Conservation (phyloP, 208 protist genomes). For the Phytomonas francai region DNA sequence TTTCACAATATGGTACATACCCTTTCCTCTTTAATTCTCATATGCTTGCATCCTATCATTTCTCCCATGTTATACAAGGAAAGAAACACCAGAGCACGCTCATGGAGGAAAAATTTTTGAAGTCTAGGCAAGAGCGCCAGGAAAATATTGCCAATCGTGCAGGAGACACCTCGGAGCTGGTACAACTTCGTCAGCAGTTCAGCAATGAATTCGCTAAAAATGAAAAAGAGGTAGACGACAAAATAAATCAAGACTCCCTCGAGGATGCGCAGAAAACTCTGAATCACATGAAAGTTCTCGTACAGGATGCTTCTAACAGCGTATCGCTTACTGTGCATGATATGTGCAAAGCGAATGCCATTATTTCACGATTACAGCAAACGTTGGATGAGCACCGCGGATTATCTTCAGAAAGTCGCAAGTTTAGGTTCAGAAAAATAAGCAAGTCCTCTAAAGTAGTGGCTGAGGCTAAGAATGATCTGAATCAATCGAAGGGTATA, state of each 20-base stretch:
- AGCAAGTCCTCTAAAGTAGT: background rate
- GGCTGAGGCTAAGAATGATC: background rate
- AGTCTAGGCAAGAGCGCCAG: slow-evolving; percentile 56
- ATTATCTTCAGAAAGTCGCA: slow-evolving; percentile 12
- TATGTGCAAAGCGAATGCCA: slow-evolving; percentile 64
- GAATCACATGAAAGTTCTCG: slow-evolving; percentile 31
- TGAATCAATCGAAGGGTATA: background rate
- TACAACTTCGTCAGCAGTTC: slow-evolving; percentile 47
- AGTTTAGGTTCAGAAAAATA: slow-evolving; percentile 59
- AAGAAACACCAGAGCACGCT: slow-evolving; percentile 5
- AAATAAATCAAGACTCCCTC: slow-evolving; percentile 16
- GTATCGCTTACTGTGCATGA: slow-evolving; percentile 60
- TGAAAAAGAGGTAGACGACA: slow-evolving; percentile 25
- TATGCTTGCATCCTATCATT: background rate
- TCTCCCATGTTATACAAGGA: slow-evolving; percentile 3
- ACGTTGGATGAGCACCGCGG: slow-evolving; percentile 25
- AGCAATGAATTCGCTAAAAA: slow-evolving; percentile 35
- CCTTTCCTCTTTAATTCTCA: background rate
- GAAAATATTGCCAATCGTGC: slow-evolving; percentile 33
- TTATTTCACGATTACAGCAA: slow-evolving; percentile 55
- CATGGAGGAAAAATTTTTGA: slow-evolving; percentile 68
- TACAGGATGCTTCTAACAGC: slow-evolving; percentile 54
- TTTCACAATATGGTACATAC: background rate
- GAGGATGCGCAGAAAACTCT: slow-evolving; percentile 37
- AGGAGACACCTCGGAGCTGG: slow-evolving; percentile 22